Evolutionary conservation across 305 asterid genomes (phyloP), one percentile per base, ranked within the genome.

Genomic region (Fraxinus nigra): DNA sequence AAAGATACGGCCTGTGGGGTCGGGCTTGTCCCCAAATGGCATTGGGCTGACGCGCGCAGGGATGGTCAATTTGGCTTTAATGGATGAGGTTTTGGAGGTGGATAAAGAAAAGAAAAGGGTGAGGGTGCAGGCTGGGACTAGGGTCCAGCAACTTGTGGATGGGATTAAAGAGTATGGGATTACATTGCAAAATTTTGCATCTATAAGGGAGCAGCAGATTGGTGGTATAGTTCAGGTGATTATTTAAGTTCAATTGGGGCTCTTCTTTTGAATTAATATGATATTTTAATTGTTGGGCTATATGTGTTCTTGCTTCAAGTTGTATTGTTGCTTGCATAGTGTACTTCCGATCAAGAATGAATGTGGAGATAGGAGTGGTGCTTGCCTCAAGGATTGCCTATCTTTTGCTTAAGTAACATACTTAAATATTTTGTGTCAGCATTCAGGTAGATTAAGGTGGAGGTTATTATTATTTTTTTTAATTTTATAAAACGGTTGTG

Each of bases 61-160:
- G 80, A 96, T 96, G 99, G 97, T 96, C 81, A 96, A 94, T 91
- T 87, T 96, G 90, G 98, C 90, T 6, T 81, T 94, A 87, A 93
- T 96, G 99, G 99, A 96, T 87, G 80, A 77, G 92, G 94, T 96
- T 69, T 83, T 96, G 94, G 97, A 91, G 85, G 99, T 96, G 85
- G 98, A 96, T 84, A 84, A 85, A 91, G 94, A 89, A 83, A 93
- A 79, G 78, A 94, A 91, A 89, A 87, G 89, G 90, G 99, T 96
- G 70, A 89, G 87, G 30, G 99, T 94, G 10, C 90, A 93, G 86
- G 97, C 99, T 1, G 99, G 99, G 81, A 94, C 91, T 54, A 88
- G 98, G 88, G 99, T 96, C 86, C 99, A 94, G 91, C 90, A 93
- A 88, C 95, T 94, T 78, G 98, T 96, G 54, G 98, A 96, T 90